Base-by-base conservation (phyloP, 1,284 basidiomycete genomes). In the Apiotrichum gamsii region DNA sequence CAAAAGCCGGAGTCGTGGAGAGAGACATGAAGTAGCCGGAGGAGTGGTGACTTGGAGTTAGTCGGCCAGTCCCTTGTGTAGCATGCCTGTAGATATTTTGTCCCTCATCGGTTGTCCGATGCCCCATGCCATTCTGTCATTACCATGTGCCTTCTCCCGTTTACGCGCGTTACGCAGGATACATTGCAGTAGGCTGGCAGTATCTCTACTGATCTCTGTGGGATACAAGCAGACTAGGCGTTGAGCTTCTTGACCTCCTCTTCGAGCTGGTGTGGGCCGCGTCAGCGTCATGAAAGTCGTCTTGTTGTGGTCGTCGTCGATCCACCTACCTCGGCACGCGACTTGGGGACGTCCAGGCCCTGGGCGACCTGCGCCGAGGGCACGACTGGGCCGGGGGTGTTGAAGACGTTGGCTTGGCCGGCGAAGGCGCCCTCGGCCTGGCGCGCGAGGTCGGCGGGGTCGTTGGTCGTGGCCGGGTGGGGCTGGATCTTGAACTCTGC, bases 391-490 rank as follows among this genome's bases (percentile, higher is more conserved):
- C 67, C 66, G 13, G 61, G 65, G 31, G 67, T 61, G 44, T 60
- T 65, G 54, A 64, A 63, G 19, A 65, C 61, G 8, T 69, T 54
- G 18, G 62, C 63, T n/a, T 61, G 61, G 19, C 59, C 52, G 41
- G 56, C 32, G 18, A 31, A 52, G 30, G 63, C 64, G 14, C 36
- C 37, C n/a, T 25, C 37, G 20, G 32, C 36, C 41, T 68, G 61
- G 33, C 55, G 47, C 45, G 59, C 54, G 9, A 70, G 60, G 59
- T 72, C 69, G 30, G 66, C 52, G 6, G 72, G 72, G 62, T 73
- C 71, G 56, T 72, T 74, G 54, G 66, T 69, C 59, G 62, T 73
- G 24, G 72, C 72, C 30, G 71, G 71, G 61, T 74, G 70, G 20
- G 73, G 74, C 54, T 71, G 72, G 62, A 72, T 75, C 35, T 54